These are phyloP conservation scores for Nakazawaea laoshanensis DNA, from an alignment of 805 yeast species.

Conservation along the genomic window DNA sequence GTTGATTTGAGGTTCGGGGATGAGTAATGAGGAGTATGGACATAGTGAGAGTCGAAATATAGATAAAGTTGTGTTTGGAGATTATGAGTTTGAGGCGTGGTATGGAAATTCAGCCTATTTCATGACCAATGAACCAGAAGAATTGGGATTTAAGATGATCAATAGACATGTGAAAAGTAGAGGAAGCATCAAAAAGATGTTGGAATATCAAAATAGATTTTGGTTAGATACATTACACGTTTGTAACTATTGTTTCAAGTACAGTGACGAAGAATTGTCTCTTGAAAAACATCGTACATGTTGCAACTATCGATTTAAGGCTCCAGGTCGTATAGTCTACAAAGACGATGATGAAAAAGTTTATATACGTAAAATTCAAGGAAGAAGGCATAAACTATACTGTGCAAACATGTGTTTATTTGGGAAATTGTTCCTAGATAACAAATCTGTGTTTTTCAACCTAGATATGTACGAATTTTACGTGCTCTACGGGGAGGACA, in stretches of 20 bases:
- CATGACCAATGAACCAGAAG: constrained; percentile 29
- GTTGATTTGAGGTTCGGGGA: too few species aligned
- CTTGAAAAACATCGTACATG: constrained; percentile 40
- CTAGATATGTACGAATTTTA: constrained; percentile 78
- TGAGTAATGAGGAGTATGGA: constrained; percentile 41
- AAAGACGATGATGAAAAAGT: constrained; percentile 37
- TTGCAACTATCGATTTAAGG: constrained; percentile 33
- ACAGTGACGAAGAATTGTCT: constrained; percentile 39
- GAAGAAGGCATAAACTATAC: constrained; percentile 53
- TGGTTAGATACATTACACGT: constrained; percentile 63
- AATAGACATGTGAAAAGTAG: constrained; percentile 16
- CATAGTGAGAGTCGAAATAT: constrained; percentile 57
- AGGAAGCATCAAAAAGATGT: constrained; percentile 12
- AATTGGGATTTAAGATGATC: constrained; percentile 33
- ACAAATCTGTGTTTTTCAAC: constrained; percentile 78
- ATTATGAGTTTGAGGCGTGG: constrained; percentile 70
- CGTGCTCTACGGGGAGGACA: constrained; percentile 49
- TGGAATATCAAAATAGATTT: constrained; percentile 12
- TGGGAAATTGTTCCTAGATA: constrained; percentile 82
- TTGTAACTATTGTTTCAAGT: constrained; percentile 82
- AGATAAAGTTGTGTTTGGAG: constrained; percentile 57
- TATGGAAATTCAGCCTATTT: constrained; percentile 82
- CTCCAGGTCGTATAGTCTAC: constrained; percentile 68
- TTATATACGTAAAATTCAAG: constrained; percentile 61
- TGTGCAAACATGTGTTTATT: constrained; percentile 80